Percentiles rank a stretch among this genome's conserved stretches.
Evolutionary conservation across 1,284 basidiomycete species (phyloP).

Genomic region (Malassezia pachydermatis): DNA sequence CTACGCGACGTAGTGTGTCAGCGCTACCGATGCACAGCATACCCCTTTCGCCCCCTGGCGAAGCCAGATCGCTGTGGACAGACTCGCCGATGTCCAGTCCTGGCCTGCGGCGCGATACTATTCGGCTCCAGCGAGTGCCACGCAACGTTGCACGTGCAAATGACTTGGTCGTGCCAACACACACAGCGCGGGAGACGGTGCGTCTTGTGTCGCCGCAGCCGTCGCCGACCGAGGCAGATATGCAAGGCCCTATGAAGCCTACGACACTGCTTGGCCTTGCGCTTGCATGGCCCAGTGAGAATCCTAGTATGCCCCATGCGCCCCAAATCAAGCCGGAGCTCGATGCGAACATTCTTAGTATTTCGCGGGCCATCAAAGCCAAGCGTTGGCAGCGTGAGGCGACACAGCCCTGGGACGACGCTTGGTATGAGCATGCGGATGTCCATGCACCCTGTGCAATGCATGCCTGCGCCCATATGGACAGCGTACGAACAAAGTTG

Average conservation of each 20-base stretch:
- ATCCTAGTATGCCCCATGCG: not conserved
- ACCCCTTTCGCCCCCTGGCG: conserved; percentile 1
- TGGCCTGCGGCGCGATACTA: conserved; percentile 46
- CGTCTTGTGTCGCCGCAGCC: conserved; percentile 11
- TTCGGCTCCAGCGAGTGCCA: conserved; percentile 53
- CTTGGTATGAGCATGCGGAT: not conserved
- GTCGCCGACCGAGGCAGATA: conserved; percentile 6
- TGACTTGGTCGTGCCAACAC: conserved; percentile 42
- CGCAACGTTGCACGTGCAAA: conserved; percentile 53
- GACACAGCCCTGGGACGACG: not conserved
- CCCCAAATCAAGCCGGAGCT: not conserved
- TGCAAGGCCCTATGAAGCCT: not conserved
- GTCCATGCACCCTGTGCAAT: not conserved
- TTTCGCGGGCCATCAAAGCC: conserved; percentile 8
- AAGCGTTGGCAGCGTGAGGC: not conserved
- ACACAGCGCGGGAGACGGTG: not conserved
- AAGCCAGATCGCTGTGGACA: not conserved
- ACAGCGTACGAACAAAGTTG: not conserved
- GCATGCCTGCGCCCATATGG: not conserved
- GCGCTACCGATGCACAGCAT: not conserved
- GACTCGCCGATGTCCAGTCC: conserved; percentile 9
- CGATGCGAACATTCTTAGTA: not conserved
- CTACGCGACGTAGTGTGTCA: not conserved
- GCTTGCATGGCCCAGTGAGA: conserved; percentile 1
- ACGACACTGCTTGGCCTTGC: conserved; percentile 7